Base-by-base conservation (phyloP, 345 rosid genomes). In the Linum trigynum region DNA sequence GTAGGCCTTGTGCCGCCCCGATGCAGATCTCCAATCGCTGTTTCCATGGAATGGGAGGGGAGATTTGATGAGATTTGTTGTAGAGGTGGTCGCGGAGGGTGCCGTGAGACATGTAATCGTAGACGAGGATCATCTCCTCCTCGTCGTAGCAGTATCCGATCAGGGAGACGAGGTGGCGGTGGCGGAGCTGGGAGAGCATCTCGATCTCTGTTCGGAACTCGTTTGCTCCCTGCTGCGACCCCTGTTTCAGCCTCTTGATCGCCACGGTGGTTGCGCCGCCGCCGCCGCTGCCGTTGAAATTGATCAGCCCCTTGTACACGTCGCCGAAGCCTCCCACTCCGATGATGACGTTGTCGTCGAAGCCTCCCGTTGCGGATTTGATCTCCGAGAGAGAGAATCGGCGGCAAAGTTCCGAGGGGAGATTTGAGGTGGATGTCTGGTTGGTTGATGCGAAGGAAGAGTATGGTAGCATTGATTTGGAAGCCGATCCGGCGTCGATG, bases 271-370 rank as follows among this genome's bases (percentile, higher is more conserved):
- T 69, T 7, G 73, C 38, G 12, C 69, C 45, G 45, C 6, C 45
- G 5, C 45, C 74, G 15, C 71, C 45, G 5, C 45, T 73, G 15
- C 71, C 75, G 3, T 65, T 65, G 1, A 23, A 23, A 23, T 73
- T 68, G 9, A 77, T 48, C 36, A 51, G 5, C 3, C 82, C 82
- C 59, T 75, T 75, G 56, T 75, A 81, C 38, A 81, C 84, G 7
- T 75, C 62, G 35, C 82, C 80, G 41, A 81, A 78, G n/a, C 84
- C 84, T 0, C 84, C 84, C 0, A 68, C 43, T 0, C 84, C 84
- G 36, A 81, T 58, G 1, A 78, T 42, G 41, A 39, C 6, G 11
- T 40, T 56, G 35, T 71, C 65, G 3, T 76, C 71, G 23, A 81
- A 81, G 39, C 62, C 39, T 43, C 65, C 2, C 2, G 82, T 78